These are phyloP conservation scores for Acanthochlamys bracteata DNA, from an alignment of 106 monocot species.

Conservation along the genomic window DNA sequence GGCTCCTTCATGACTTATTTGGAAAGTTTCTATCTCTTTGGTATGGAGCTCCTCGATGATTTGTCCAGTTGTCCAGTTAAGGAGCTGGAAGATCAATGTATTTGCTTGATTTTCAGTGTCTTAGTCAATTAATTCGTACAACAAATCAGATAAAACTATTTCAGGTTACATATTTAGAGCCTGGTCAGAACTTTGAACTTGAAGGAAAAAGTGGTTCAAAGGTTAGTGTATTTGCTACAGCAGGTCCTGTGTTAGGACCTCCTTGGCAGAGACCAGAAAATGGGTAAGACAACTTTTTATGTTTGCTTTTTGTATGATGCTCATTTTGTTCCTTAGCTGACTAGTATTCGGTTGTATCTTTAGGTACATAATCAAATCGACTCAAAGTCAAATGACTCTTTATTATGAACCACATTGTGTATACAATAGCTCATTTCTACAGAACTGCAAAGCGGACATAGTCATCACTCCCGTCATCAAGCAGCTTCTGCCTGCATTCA, in stretches of 20 bases:
- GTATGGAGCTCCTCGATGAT: no score
- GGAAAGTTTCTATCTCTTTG: no score
- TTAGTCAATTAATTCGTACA: no score
- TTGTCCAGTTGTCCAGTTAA: no score
- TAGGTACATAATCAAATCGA: conserved; percentile 61
- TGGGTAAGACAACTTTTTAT: conserved; percentile 37
- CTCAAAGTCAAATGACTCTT: conserved; percentile 26
- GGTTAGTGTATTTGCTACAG: conserved; percentile 58
- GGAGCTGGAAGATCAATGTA: no score
- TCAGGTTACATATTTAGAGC: conserved; percentile 74
- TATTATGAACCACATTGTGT: conserved; percentile 97
- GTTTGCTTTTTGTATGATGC: not conserved
- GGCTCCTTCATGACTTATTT: no score
- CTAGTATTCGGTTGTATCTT: not conserved
- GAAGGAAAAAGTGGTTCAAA: conserved; percentile 49
- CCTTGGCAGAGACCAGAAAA: conserved; percentile 97
- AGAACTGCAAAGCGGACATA: conserved; percentile 54
- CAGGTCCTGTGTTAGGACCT: conserved; percentile 90
- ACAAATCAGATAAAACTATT: no score
- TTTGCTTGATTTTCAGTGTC: no score
- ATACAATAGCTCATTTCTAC: conserved; percentile 44
- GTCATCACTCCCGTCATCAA: conserved; percentile 88
- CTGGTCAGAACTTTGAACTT: conserved; percentile 59
- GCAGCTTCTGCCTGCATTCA: conserved; percentile 70
- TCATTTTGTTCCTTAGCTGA: not conserved